Percentiles rank a stretch among this genome's conserved stretches.
Evolutionary conservation across 2,329 filamentous ascomycete species (phyloP).

Genomic region (Cryphonectria nitschkei): DNA sequence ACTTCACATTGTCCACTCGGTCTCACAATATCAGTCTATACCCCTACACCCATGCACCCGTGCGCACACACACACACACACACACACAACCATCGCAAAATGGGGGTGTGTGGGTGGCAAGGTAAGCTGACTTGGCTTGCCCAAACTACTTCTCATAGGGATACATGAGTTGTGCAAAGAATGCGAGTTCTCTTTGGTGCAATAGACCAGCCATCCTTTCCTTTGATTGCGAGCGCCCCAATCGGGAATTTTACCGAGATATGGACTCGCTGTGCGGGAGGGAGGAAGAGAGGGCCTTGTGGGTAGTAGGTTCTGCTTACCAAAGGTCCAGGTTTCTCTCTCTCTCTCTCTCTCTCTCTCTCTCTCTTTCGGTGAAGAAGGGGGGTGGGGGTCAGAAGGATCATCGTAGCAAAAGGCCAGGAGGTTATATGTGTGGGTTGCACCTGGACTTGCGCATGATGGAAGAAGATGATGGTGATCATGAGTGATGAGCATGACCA

Average conservation of each 20-base stretch:
- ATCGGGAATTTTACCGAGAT: background rate
- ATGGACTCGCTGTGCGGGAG: background rate
- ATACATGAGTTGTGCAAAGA: background rate
- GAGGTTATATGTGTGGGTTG: background rate
- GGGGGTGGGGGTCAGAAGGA: background rate
- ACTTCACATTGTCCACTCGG: background rate
- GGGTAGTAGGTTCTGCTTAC: background rate
- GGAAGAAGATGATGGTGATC: background rate
- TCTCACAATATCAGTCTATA: background rate
- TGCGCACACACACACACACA: too few species aligned
- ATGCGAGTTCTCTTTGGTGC: background rate
- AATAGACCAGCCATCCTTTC: background rate
- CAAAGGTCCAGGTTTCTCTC: background rate
- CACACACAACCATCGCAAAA: background rate
- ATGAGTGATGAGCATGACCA: background rate
- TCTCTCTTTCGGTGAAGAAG: too few species aligned
- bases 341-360: background rate
- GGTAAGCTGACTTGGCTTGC: background rate
- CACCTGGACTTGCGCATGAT: background rate
- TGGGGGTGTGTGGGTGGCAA: background rate
- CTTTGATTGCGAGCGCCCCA: background rate
- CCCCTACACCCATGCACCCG: too few species aligned
- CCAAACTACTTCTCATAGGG: background rate
- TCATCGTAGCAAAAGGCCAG: background rate
- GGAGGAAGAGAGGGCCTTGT: background rate